Base-by-base conservation (phyloP, 23 red algal genomes). In the Agarophyton chilense region DNA sequence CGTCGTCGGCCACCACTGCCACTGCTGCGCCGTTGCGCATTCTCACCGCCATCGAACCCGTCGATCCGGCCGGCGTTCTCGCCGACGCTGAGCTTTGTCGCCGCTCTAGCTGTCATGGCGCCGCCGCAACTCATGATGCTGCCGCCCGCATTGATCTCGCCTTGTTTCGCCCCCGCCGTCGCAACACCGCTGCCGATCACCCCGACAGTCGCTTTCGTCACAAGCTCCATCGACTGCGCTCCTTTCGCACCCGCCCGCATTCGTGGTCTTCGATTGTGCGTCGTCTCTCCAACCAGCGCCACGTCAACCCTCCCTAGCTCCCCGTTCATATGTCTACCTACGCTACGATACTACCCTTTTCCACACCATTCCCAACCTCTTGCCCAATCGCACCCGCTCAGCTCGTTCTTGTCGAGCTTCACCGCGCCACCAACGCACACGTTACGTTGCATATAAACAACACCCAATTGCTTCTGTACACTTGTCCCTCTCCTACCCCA, bases 11-110 rank as follows among this genome's bases (percentile, higher is more conserved):
- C 19, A 71, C 73, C 50, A 53, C 46, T 19, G 19, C n/a, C 81
- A 49, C 35, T 16, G 49, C 67, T 1, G n/a, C 38, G 35, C 61
- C 67, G 35, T 22, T 89, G 25, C 85, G 85, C 67, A 89, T 89
- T 60, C 71, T 89, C 0, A 89, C 85, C 24, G 85, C 85, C 52
- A 74, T 89, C 21, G 85, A 89, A 43, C 85, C 85, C 1, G 54
- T 89, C 4, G 85, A 89, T 43, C 85, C 85, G 21, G 39, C 51
- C 9, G 44, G 64, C 34, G 88, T 45, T 2, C 44, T 77, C 2
- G 77, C 47, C 7, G 67, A 75, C 9, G 52, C 63, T 9, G 29
- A 74, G 68, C 21, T 74, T 0, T 43, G 40, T 47, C 5, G 40
- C 9, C 22, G 40, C 68, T 47, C 68, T 0, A 74, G 68, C 33